Base-by-base conservation (phyloP, 1,139 yeast genomes). In the Yamadazyma diddensiae region DNA sequence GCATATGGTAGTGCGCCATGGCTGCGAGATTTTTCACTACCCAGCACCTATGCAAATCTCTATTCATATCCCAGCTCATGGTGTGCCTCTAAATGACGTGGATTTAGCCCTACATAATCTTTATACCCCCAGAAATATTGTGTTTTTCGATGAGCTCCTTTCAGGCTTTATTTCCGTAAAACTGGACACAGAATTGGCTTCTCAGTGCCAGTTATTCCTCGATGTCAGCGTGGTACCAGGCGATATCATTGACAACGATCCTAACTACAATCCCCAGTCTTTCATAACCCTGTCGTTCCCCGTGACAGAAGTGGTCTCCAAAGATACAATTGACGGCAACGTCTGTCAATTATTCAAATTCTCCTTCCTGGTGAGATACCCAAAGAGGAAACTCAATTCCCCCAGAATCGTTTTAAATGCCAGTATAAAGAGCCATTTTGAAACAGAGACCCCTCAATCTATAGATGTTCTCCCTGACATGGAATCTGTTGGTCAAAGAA, bases 321-420 rank as follows among this genome's bases (percentile, higher is more conserved):
- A 26, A 5, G 32, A 32, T 8, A 12, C 24, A 3, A 7, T 23
- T 6, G 28, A 29, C 9, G 26, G 22, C 10, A 13, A 10, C 14
- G n/a, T 3, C 13, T 21, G 10, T 10, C 15, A 22, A 10, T 7
- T 27, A 3, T 34, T 21, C 26, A 13, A 15, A 33, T 62, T 68
- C 37, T 50, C 49, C n/a, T 29, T 56, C 6, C 63, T 70, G 3
- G 49, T 65, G 3, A 49, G 53, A 2, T 67, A 68, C 40, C 73
- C 74, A 1, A 52, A 60, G 21, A 55, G 53, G 36, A 59, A 64
- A 39, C 45, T 62, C 24, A 31, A 40, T 22, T 47, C 55, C 26
- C 73, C 74, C 0, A 50, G 45, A 15, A 42, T 67, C 8, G 35
- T 50, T 15, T 43, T 67, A 14, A 42, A 51, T 8, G 57, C 62